Evolutionary conservation across 2,329 filamentous ascomycete genomes (phyloP), one percentile per base, ranked within the genome.

Genomic region (Ophiocordyceps polyrhachis-furcata): DNA sequence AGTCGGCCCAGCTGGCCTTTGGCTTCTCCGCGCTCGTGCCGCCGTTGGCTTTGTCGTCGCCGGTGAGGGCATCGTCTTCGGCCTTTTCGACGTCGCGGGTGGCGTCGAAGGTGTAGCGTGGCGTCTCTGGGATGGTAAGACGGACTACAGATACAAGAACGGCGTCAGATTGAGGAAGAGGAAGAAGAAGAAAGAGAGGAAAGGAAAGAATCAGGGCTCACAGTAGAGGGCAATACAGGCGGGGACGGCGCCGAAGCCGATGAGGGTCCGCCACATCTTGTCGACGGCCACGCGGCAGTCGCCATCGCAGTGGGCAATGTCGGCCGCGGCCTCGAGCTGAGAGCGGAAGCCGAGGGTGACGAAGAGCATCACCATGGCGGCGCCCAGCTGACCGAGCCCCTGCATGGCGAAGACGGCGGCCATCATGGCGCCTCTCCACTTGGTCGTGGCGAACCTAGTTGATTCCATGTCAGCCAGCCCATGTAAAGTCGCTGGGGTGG

Each of bases 401-500:
- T 93, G 84, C 82, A 88, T 89, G 52, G 83, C 82, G 55, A 91
- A 91, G 45, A 91, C 84, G 15, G 82, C 71, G 31, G 76, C 82
- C 79, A 93, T 88, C 80, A 91, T 91, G 50, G 83, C 83, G 52
- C 83, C 84, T 61, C 84, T 69, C 78, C 83, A 88, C 62, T 81
- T 86, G 44, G 83, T 89, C 4, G 81, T 88, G 12, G 84, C 83
- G 55, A 91, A 63, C 45, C 60, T 62, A 12, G 6, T 41, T 14
- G n/a, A n/a, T n/a, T n/a, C n/a, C n/a, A n/a, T n/a, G 41, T 42
- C 20, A 42, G 38, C n/a, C n/a, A n/a, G n/a, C n/a, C n/a, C n/a
- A n/a, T n/a, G n/a, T n/a, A n/a, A n/a, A n/a, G n/a, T n/a, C n/a
- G n/a, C n/a, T n/a, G n/a, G n/a, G n/a, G n/a, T n/a, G n/a, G n/a